These are phyloP conservation scores for Colletotrichum higginsianum DNA, from an alignment of 2,329 filamentous ascomycete species.

Conservation along the genomic window DNA sequence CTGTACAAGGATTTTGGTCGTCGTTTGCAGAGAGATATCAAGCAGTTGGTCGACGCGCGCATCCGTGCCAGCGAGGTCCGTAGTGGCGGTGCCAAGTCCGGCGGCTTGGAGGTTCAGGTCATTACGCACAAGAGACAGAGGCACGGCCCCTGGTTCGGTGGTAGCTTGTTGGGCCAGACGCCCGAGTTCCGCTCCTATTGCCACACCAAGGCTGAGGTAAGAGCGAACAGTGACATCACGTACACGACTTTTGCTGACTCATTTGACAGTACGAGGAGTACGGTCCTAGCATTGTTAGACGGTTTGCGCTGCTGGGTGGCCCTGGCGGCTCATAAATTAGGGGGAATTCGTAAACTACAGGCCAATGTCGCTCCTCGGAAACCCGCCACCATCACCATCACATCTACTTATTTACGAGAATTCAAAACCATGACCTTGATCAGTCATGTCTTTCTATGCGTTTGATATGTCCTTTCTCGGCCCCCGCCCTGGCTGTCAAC, in stretches of 20 bases:
- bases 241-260: slow-evolving; percentile 38
- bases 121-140: slow-evolving; percentile 98
- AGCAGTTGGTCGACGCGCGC: slow-evolving; percentile 92
- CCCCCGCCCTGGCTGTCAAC: not conserved
- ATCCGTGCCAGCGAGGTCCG: slow-evolving; percentile 93
- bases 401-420: slow-evolving; percentile 34
- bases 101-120: slow-evolving; percentile 95
- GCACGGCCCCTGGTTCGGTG: slow-evolving; percentile 98
- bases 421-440: slow-evolving; percentile 33
- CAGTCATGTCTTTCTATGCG: slow-evolving; percentile 30
- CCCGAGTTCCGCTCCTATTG: slow-evolving; percentile 99
- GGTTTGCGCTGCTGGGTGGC: slow-evolving; percentile 93
- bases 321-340: slow-evolving; percentile 80
- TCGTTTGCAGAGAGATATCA: slow-evolving; percentile 95
- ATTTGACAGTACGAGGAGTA: slow-evolving; percentile 87
- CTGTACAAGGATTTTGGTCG: slow-evolving; percentile 99
- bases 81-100: slow-evolving; percentile 92
- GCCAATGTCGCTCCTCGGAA: slow-evolving; percentile 21
- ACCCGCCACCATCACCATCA: slow-evolving; percentile 14
- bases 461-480: not conserved
- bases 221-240: slow-evolving; percentile 43
- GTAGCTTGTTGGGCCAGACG: slow-evolving; percentile 95
- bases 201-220: slow-evolving; percentile 87
- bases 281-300: slow-evolving; percentile 93
- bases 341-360: slow-evolving; percentile 19